These are phyloP conservation scores for Mycena vulgaris DNA, from an alignment of 768 basidiomycete genomes.

Conservation along the genomic window DNA sequence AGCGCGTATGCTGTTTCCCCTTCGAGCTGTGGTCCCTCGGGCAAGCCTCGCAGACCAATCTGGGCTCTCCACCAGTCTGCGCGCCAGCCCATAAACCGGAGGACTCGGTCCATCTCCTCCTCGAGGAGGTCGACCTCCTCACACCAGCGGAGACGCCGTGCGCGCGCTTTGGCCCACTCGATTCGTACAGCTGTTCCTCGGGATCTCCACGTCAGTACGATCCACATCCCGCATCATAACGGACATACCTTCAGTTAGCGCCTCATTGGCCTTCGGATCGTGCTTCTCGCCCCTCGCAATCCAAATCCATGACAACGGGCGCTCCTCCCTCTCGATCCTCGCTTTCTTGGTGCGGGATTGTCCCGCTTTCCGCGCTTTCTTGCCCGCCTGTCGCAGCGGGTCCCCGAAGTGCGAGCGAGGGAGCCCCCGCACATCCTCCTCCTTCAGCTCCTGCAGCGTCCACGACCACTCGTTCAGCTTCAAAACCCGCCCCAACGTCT, in stretches of 20 bases:
- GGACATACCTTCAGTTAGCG: background rate
- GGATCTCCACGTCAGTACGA: background rate
- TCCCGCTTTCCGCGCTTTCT: background rate
- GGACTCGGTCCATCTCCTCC: background rate
- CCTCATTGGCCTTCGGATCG: background rate
- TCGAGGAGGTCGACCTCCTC: background rate
- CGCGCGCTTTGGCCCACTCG: background rate
- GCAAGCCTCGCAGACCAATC: background rate
- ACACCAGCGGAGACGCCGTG: background rate
- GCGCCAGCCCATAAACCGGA: background rate
- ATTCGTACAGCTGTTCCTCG: background rate
- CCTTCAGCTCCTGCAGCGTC: constrained; percentile 25
- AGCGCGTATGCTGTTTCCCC: background rate
- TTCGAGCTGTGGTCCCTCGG: background rate
- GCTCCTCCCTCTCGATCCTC: background rate
- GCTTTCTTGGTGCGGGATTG: background rate
- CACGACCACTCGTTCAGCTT: constrained; percentile 32
- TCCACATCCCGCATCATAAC: background rate
- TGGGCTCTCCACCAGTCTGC: background rate
- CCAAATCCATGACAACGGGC: background rate
- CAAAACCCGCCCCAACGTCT: constrained; percentile 9
- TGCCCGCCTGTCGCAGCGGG: background rate
- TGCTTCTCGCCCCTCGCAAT: background rate
- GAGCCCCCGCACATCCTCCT: constrained; percentile 39
- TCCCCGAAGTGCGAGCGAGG: constrained; percentile 11